Evolutionary conservation across 306 rosid species (phyloP).

Genomic region (Betula pendula): DNA sequence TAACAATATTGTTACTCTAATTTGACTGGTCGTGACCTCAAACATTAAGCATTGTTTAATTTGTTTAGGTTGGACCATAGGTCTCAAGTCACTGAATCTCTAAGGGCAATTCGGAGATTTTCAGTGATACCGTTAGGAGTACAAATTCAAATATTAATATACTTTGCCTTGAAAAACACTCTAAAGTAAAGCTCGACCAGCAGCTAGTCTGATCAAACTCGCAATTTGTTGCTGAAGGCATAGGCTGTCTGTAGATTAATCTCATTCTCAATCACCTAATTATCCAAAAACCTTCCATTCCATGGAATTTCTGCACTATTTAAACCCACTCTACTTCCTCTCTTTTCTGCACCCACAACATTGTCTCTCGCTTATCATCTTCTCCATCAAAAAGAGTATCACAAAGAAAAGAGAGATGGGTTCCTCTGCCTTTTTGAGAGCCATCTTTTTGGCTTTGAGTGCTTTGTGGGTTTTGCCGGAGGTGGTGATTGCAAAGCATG

Average conservation of each 20-base stretch:
- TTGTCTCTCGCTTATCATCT: background rate
- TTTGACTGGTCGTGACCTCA: background rate
- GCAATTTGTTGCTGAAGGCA: conserved; percentile 44
- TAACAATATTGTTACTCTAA: background rate
- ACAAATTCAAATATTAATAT: conserved; percentile 14
- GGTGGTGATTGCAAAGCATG: conserved; percentile 48
- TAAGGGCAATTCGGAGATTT: conserved; percentile 21
- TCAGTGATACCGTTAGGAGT: conserved; percentile 19
- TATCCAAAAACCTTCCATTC: conserved; percentile 38
- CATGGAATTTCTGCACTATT: conserved; percentile 29
- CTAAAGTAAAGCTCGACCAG: conserved; percentile 44
- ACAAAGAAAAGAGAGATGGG: conserved; percentile 31
- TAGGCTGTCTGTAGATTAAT: conserved; percentile 27
- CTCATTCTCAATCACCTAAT: conserved; percentile 62
- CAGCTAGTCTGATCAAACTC: conserved; percentile 29
- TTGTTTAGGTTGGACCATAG: no score
- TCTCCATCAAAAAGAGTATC: conserved; percentile 7
- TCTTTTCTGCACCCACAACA: conserved; percentile 42
- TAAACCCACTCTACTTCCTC: conserved; percentile 26
- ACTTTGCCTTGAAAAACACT: conserved; percentile 56
- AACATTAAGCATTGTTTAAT: no score
- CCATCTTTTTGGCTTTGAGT: conserved; percentile 31
- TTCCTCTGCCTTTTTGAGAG: conserved; percentile 26
- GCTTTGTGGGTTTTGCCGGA: conserved; percentile 38
- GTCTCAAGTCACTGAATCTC: background rate